Percentiles rank a stretch among this genome's conserved stretches.
phyloP scores from a whole-genome alignment of 495 filamentous ascomycete species.

The Jackrogersella minutella region DNA sequence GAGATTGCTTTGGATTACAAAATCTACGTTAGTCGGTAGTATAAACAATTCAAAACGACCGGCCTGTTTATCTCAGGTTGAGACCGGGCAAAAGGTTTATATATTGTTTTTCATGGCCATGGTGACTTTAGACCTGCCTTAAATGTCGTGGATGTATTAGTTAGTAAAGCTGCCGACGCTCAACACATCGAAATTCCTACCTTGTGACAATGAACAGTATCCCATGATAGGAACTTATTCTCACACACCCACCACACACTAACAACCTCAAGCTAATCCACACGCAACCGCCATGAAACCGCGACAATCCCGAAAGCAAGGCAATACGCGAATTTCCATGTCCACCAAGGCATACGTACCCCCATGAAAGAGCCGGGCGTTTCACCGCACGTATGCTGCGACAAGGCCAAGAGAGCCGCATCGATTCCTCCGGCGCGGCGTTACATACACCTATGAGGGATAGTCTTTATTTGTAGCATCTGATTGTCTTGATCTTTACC shows the following conservation, averaged over 20 bases:
- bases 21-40: constrained; percentile 31
- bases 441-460: too few species aligned
- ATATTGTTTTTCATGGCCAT: not conserved
- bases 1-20: constrained; percentile 11
- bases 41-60: constrained; percentile 31
- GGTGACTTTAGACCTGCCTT: not conserved
- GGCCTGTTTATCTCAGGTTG: constrained; percentile 29
- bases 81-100: constrained; percentile 18
- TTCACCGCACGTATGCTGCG: constrained; percentile 28
- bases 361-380: constrained; percentile 12
- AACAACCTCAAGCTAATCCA: too few species aligned
- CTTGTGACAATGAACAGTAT: too few species aligned
- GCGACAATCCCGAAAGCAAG: not conserved
- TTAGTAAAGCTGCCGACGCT: too few species aligned
- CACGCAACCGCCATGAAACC: not conserved
- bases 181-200: too few species aligned
- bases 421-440: not conserved
- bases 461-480: constrained; percentile 1
- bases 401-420: constrained; percentile 38
- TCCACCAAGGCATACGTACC: not conserved
- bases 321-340: constrained; percentile 1
- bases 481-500: not conserved
- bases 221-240: too few species aligned
- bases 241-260: too few species aligned
- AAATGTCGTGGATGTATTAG: too few species aligned